Conservation (phyloP, 2,329 filamentous ascomycete species). For the Ophiostoma quercus region DNA sequence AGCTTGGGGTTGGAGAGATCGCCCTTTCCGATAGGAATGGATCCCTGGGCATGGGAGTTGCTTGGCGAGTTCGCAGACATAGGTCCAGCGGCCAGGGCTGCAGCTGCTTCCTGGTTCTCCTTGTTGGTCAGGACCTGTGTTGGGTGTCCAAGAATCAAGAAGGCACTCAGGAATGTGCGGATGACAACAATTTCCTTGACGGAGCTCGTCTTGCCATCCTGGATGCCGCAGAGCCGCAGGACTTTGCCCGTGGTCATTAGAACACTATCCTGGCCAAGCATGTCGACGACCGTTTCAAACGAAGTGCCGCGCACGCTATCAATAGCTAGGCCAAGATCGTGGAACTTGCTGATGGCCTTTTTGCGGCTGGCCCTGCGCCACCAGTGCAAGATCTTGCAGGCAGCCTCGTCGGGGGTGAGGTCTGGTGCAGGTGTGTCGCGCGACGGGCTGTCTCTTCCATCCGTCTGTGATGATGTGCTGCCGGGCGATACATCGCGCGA, state of each 20-base stretch:
- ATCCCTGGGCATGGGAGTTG: slow-evolving; percentile 47
- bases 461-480: background rate
- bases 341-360: slow-evolving; percentile 60
- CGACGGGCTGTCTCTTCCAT: background rate
- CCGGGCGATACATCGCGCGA: background rate
- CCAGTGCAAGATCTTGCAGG: slow-evolving; percentile 60
- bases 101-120: slow-evolving; percentile 35
- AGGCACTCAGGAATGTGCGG: slow-evolving; percentile 73
- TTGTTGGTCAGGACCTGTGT: slow-evolving; percentile 72
- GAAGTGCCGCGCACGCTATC: slow-evolving; percentile 63
- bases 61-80: too few relatives aligned
- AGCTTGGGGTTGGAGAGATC: slow-evolving; percentile 58
- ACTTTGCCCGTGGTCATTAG: slow-evolving; percentile 61
- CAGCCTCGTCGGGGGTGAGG: slow-evolving; percentile 50
- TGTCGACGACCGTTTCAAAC: slow-evolving; percentile 67
- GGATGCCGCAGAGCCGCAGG: slow-evolving; percentile 63
- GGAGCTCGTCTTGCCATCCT: slow-evolving; percentile 58
- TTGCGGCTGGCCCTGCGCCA: slow-evolving; percentile 59
- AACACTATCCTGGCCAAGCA: slow-evolving; percentile 63
- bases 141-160: slow-evolving; percentile 73
- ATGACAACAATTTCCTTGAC: slow-evolving; percentile 65
- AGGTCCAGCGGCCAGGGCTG: slow-evolving; percentile 3
- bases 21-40: slow-evolving; percentile 40
- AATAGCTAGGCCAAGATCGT: slow-evolving; percentile 61
- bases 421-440: slow-evolving; percentile 29